Evolutionary conservation across 768 basidiomycete genomes (phyloP), one percentile per base, ranked within the genome.

Genomic region (Pleurotus cornucopiae): DNA sequence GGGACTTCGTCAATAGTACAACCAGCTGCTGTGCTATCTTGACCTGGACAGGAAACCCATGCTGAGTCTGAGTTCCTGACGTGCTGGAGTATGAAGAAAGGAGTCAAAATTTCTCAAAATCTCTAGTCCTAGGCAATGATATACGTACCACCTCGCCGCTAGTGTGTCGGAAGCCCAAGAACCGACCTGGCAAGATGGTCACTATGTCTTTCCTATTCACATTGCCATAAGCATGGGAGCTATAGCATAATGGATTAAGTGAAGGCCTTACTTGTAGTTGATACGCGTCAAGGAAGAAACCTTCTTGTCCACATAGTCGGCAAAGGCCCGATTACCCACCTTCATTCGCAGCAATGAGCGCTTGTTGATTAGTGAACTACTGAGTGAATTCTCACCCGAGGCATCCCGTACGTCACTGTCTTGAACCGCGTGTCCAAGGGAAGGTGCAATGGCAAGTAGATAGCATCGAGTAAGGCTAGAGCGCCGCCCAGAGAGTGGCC

Each of bases 311-410:
- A 86, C 78, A 60, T 82, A 84, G 62, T 84, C 60, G 0, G 84
- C 84, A 59, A 86, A 88, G 1, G 72, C 80, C 62, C 77, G 76
- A 64, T 86, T 85, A 7, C 85, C 83, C 23, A 77, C 76, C 76
- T 77, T 37, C 5, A 46, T 6, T 37, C 1, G 14, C 21, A 16
- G 5, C 5, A 7, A 9, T 14, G 56, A 41, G 45, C 47, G 23
- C 18, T 20, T 57, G 21, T 12, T 49, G 51, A 20, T n/a, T 6
- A 18, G 43, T 6, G 23, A 67, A 64, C 26, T 68, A 54, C 49
- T 63, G 16, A 62, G 11, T 34, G 3, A 16, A 68, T 66, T 60
- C 70, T 21, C 63, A 76, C 77, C 34, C 77, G 65, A 20, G 78
- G 76, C 64, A 76, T 63, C 4, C 76, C 79, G 53, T 77, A 80